Evolutionary conservation across 495 filamentous ascomycete genomes (phyloP).

Genomic region (Rusavskia elegans): DNA sequence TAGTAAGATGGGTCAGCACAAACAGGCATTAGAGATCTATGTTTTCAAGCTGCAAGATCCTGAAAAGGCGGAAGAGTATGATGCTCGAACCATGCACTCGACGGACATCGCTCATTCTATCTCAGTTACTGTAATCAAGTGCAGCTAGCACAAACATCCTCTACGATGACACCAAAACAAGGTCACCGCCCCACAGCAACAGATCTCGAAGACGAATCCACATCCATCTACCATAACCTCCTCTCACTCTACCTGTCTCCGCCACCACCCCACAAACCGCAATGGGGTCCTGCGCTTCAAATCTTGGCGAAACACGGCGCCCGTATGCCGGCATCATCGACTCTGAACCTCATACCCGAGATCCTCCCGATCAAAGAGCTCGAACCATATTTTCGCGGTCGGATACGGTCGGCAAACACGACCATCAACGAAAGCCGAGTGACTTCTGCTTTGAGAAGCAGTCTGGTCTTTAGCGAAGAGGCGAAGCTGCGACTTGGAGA

Average conservation of each 20-base stretch:
- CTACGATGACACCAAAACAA: conserved; percentile 19
- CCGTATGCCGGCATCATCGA: conserved; percentile 71
- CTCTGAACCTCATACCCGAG: conserved; percentile 72
- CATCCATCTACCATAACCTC: conserved; percentile 79
- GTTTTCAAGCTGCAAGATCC: conserved; percentile 85
- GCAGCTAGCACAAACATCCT: conserved; percentile 41
- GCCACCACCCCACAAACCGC: conserved; percentile 53
- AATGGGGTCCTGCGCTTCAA: conserved; percentile 66
- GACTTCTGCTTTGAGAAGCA: conserved; percentile 55
- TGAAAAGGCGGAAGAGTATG: conserved; percentile 80
- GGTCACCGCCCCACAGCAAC: conserved; percentile 22
- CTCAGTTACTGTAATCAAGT: conserved; percentile 76
- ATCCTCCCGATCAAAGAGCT: conserved; percentile 61
- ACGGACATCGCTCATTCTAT: background rate
- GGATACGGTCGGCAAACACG: conserved; percentile 75
- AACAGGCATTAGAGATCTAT: conserved; percentile 87
- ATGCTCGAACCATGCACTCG: background rate
- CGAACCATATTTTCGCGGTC: conserved; percentile 79
- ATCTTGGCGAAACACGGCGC: conserved; percentile 84
- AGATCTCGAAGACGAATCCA: conserved; percentile 38
- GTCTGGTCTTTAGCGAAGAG: conserved; percentile 56
- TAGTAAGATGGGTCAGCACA: conserved; percentile 89
- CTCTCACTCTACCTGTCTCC: conserved; percentile 82
- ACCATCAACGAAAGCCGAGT: conserved; percentile 63
- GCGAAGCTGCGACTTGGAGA: conserved; percentile 53